Base-by-base conservation (phyloP, 139 green algal species). In the Astrephomene gubernaculifera region DNA sequence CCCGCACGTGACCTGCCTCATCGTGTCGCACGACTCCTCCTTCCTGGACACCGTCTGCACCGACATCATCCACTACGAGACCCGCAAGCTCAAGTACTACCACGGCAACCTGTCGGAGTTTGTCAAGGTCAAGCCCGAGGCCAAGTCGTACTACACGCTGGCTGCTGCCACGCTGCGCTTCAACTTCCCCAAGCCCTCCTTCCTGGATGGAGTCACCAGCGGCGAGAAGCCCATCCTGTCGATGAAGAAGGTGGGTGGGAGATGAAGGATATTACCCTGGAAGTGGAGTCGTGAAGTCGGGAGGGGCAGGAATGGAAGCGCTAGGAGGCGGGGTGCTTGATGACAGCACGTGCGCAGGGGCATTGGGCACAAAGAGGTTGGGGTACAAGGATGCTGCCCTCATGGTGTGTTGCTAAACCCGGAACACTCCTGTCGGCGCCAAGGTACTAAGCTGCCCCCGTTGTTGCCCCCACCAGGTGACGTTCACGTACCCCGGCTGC, bases 71-170 rank as follows among this genome's bases (percentile, higher is more conserved):
- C 94, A 97, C 90, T 97, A 97, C 81, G 92, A 98, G 92, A 91
- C 89, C 71, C 90, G 93, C 78, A 96, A 95, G 92, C 92, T 98
- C 39, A 93, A 89, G 78, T 87, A 88, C 60, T 97, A 97, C 91
- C 91, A 90, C 73, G 96, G 96, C 83, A 99, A 99, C 94, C 90
- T 99, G 68, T 92, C 85, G 1, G 95, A 95, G 85, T 97, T 98
- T 90, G 95, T 99, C 71, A 95, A 97, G 94, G 78, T 88, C 43
- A 91, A 92, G 78, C 96, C 96, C 29, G 93, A 97, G 90, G 96
- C 96, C 39, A 91, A 94, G 71, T 90, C 86, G 38, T 98, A 98
- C 93, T 98, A 98, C 87, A 87, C 96, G 72, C 91, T 99, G 61
- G 87, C 90, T 27, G 89, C 90, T 63, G 85, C 89, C 53, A 87